A percentile compares a stretch with the other conserved stretches of the same genome.
Evolutionary conservation across 2,329 filamentous ascomycete genomes (phyloP).

Genomic region (Pestalotiopsis sp.): DNA sequence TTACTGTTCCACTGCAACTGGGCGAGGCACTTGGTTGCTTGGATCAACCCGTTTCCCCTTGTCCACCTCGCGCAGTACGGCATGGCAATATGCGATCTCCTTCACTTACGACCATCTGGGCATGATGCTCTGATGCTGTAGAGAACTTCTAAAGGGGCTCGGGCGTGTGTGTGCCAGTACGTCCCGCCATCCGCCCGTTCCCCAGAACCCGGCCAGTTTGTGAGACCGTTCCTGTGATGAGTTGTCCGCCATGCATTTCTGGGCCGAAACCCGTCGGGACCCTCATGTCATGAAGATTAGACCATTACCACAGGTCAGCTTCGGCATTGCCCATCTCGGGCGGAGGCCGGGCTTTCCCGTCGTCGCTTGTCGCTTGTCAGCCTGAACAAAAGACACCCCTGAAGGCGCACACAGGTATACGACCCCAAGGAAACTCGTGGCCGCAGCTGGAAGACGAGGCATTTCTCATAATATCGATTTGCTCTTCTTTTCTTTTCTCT

Average conservation of each 20-base stretch:
- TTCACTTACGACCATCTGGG: background rate
- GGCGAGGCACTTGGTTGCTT: constrained; percentile 22
- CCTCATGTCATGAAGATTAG: background rate
- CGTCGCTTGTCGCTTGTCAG: background rate
- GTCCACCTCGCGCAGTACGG: background rate
- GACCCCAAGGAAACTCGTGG: background rate
- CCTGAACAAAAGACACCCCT: background rate
- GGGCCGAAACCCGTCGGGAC: background rate
- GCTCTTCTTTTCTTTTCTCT: background rate
- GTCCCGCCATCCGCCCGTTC: background rate
- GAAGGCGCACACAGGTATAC: background rate
- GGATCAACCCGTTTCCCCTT: constrained; percentile 14
- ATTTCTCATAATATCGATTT: background rate
- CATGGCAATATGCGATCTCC: background rate
- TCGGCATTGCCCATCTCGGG: constrained; percentile 5
- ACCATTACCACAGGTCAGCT: background rate
- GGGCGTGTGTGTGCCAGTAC: background rate
- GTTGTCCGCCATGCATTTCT: constrained; percentile 8
- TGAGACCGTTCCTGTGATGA: constrained; percentile 5
- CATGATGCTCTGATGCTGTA: constrained; percentile 11
- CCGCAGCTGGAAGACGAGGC: background rate
- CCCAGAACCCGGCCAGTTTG: background rate
- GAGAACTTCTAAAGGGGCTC: constrained; percentile 20
- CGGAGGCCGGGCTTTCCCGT: constrained; percentile 4
- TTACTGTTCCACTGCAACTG: constrained; percentile 27